Evolutionary conservation across 306 rosid species (phyloP).

Genomic region (Quillaja saponaria): DNA sequence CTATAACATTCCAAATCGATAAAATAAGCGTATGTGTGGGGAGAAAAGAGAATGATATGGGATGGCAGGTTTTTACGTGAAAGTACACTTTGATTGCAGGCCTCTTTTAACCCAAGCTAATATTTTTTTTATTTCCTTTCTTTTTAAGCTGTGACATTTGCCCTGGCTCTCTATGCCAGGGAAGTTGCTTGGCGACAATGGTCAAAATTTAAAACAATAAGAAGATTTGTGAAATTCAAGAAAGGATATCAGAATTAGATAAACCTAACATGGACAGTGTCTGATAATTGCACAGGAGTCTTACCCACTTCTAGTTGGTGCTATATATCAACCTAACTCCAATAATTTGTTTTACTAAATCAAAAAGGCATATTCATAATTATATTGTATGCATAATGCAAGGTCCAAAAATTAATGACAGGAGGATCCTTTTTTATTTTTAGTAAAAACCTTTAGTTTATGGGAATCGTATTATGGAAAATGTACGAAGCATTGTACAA

Average conservation of each 20-base stretch:
- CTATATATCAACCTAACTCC: neutral
- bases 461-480: conserved; percentile 22
- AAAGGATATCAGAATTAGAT: conserved; percentile 35
- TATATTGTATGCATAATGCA: conserved; percentile 24
- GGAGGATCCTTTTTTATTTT: neutral
- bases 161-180: neutral
- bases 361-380: neutral
- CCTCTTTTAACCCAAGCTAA: too few relatives aligned
- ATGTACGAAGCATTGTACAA: conserved; percentile 40
- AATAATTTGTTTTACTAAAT: conserved; percentile 14
- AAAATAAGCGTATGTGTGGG: too few relatives aligned
- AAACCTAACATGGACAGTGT: conserved; percentile 48
- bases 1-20: too few relatives aligned
- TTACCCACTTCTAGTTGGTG: conserved; percentile 34
- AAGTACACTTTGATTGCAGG: too few relatives aligned
- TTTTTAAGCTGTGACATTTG: conserved; percentile 17
- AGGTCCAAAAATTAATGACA: too few relatives aligned
- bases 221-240: conserved; percentile 45
- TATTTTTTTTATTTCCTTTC: neutral
- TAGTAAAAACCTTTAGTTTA: too few relatives aligned
- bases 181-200: conserved; percentile 21
- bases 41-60: too few relatives aligned
- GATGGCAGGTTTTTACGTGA: too few relatives aligned
- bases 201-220: conserved; percentile 57
- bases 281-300: conserved; percentile 33